Percentiles rank a stretch among this genome's conserved stretches.
Conservation (phyloP, 345 rosid genomes). For the Dipteronia sinensis region DNA sequence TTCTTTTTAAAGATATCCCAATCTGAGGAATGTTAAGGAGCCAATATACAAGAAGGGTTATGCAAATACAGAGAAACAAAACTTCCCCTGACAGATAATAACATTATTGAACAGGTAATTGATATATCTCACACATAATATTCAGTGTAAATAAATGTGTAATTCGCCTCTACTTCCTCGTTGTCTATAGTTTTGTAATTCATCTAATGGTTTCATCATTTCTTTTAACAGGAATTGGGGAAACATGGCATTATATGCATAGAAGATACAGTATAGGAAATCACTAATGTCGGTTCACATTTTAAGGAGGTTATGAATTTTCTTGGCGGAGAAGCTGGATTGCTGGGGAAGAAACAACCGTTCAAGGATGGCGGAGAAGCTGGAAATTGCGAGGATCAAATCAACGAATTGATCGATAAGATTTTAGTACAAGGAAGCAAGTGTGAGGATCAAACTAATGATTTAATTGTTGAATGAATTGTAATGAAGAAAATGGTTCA, state of each 20-base stretch:
- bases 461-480: not conserved
- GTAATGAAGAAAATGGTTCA: not conserved
- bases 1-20: constrained; percentile 65
- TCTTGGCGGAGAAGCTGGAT: constrained; percentile 78
- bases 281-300: constrained; percentile 73
- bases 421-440: constrained; percentile 15
- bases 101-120: constrained; percentile 77
- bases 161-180: not conserved
- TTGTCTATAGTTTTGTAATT: not conserved
- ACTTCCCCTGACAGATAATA: constrained; percentile 83
- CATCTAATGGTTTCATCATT: not conserved
- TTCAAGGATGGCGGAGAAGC: constrained; percentile 87
- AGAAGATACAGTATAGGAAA: constrained; percentile 79
- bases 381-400: constrained; percentile 76
- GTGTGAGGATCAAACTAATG: not conserved
- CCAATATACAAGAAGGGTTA: constrained; percentile 85
- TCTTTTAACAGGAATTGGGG: constrained; percentile 64
- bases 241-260: constrained; percentile 63
- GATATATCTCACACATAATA: not conserved
- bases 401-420: constrained; percentile 71
- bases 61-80: constrained; percentile 52
- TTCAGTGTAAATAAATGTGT: too few species aligned
- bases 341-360: constrained; percentile 59
- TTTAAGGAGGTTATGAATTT: constrained; percentile 71
- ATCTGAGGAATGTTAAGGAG: constrained; percentile 61